Evolutionary conservation across 345 rosid species (phyloP).

Genomic region (Crucihimalaya himalaica): DNA sequence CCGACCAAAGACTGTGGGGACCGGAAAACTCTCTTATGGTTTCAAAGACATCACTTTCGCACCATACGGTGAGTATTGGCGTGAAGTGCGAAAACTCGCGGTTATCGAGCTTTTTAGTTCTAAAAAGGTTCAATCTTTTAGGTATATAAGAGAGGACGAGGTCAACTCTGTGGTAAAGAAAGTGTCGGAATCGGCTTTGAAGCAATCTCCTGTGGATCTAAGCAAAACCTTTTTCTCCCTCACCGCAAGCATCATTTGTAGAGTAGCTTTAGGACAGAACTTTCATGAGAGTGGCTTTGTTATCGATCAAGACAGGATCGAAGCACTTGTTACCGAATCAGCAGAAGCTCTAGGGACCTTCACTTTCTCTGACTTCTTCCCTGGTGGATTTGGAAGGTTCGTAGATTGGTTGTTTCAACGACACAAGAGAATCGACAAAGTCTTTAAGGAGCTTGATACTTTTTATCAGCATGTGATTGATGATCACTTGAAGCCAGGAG

Average conservation of each 20-base stretch:
- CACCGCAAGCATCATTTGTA: slow-evolving; percentile 41
- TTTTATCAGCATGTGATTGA: slow-evolving; percentile 50
- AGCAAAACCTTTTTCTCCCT: slow-evolving; percentile 37
- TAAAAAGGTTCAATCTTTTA: slow-evolving; percentile 40
- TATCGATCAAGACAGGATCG: slow-evolving; percentile 33
- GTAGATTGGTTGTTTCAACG: slow-evolving; percentile 45
- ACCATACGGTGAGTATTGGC: slow-evolving; percentile 49
- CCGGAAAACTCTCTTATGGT: slow-evolving; percentile 46
- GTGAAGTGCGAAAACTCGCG: slow-evolving; percentile 46
- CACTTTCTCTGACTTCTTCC: slow-evolving; percentile 50
- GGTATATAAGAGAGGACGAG: slow-evolving; percentile 47
- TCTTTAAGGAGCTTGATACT: slow-evolving; percentile 41
- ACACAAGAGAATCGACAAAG: slow-evolving; percentile 38
- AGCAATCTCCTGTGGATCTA: slow-evolving; percentile 31
- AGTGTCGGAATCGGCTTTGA: slow-evolving; percentile 25
- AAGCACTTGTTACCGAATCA: slow-evolving; percentile 40
- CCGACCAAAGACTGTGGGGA: slow-evolving; percentile 44
- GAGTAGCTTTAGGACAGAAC: slow-evolving; percentile 49
- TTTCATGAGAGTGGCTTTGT: slow-evolving; percentile 35
- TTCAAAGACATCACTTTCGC: slow-evolving; percentile 47
- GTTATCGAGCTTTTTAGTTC: slow-evolving; percentile 45
- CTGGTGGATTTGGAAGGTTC: slow-evolving; percentile 41
- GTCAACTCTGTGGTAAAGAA: slow-evolving; percentile 36
- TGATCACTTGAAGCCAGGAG: slow-evolving; percentile 48
- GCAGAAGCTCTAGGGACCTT: slow-evolving; percentile 39